Base-by-base conservation (phyloP, 352 stramenopile species). In the Globisporangium orthogonon region DNA sequence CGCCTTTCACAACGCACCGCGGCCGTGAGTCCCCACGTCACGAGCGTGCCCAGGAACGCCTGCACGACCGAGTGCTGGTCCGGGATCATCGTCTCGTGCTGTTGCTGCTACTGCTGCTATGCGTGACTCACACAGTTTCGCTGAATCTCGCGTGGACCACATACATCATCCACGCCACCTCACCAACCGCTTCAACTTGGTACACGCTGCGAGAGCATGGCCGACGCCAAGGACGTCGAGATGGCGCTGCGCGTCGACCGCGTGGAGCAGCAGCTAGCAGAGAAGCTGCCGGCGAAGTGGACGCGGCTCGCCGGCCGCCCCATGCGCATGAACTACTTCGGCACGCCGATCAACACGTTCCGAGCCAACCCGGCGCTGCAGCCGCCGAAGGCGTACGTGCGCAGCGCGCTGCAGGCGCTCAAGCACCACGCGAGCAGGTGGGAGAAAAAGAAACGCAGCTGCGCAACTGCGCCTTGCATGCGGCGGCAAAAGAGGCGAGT, bases 1-100 rank as follows among this genome's bases (percentile, higher is more conserved):
- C 11, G 37, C 37, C 4, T 17, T 43, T 13, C 13, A 43, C 11
- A 10, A 62, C 67, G 61, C 67, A 90, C 80, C 50, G 85, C 55
- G 33, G 85, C 85, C 1, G 86, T 95, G 63, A 95, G 76, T 3
- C 78, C 83, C 86, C 86, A 95, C 29, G 86, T 95, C 31, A 94
- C 61, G 58, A 93, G 61, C 51, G 86, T 93, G 58, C 86, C 86
- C 11, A 94, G 70, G 49, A 94, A 74, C 55, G 86, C 86, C 66
- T 95, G 83, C 41, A 87, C 39, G 30, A 95, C 73, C 5, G 86
- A 78, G 61, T 91, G 76, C 23, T 81, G 67, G 44, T 83, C 78
- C 33, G 82, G 74, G 63, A 94, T 87, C 83, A 95, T 93, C 43
- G 30, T 17, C 15, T 50, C 39, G 30, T 28, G 35, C 28, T 44